phyloP scores from a whole-genome alignment of 2,329 filamentous ascomycete genomes.

The Colletotrichum echinochloae region DNA sequence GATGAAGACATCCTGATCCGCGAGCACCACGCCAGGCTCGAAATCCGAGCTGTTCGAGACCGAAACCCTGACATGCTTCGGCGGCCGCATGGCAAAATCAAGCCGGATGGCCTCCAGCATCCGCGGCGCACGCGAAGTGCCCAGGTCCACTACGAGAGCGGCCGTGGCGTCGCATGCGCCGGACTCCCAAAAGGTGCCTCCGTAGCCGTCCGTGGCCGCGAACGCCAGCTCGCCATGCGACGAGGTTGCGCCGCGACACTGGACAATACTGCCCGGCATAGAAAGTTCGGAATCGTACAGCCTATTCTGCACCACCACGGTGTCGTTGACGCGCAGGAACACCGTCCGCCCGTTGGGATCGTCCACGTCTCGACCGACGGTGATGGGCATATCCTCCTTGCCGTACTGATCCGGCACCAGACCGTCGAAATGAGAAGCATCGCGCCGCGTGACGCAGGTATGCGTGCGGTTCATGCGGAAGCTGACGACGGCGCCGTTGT shows the following conservation, averaged over 20 bases:
- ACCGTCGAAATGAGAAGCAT: conserved; percentile 7
- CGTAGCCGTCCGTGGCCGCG: neutral
- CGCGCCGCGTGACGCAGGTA: conserved; percentile 41
- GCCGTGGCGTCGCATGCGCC: neutral
- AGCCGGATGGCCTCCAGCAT: neutral
- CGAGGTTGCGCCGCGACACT: neutral
- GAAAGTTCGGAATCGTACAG: neutral
- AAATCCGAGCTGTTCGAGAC: neutral
- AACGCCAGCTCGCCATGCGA: neutral
- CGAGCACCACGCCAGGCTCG: neutral
- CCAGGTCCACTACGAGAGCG: neutral
- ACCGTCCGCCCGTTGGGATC: conserved; percentile 19
- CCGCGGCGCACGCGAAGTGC: neutral
- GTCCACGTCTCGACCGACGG: conserved; percentile 15
- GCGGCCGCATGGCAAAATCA: neutral
- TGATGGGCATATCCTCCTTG: conserved; percentile 12
- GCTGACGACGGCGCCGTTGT: conserved; percentile 47
- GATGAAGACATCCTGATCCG: neutral
- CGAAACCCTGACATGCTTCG: neutral
- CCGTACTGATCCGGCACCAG: conserved; percentile 21
- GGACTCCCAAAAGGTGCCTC: neutral
- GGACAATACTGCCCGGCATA: neutral
- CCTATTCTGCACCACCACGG: neutral
- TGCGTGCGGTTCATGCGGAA: conserved; percentile 46
- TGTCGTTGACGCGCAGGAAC: neutral